Evolutionary conservation across 2,329 filamentous ascomycete genomes (phyloP).

Genomic region (Myriangium duriaei): DNA sequence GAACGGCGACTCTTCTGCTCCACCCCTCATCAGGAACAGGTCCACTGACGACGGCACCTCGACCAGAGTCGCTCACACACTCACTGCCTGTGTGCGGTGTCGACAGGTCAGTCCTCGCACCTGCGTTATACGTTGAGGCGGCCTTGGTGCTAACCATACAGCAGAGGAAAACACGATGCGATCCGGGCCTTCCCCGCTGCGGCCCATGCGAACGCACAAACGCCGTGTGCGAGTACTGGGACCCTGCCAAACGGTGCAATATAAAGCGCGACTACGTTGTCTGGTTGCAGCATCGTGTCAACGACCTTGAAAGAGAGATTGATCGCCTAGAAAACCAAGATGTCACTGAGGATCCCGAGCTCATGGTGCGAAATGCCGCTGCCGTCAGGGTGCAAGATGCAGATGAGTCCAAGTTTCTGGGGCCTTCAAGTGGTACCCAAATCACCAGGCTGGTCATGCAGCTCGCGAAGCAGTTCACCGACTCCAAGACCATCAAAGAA

Average conservation of each 20-base stretch:
- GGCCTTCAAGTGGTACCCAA: slow-evolving; percentile 87
- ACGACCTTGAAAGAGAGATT: slow-evolving; percentile 69
- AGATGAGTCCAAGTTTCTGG: slow-evolving; percentile 82
- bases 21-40: slow-evolving; percentile 5
- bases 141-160: neutral
- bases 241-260: slow-evolving; percentile 72
- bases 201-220: slow-evolving; percentile 85
- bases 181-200: slow-evolving; percentile 82
- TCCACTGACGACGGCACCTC: slow-evolving; percentile 27
- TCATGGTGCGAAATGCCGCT: slow-evolving; percentile 76
- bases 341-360: slow-evolving; percentile 57
- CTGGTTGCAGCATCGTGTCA: slow-evolving; percentile 76
- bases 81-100: slow-evolving; percentile 70
- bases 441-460: slow-evolving; percentile 95
- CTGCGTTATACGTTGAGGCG: slow-evolving; percentile 8
- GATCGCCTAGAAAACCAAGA: slow-evolving; percentile 68
- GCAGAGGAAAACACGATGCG: slow-evolving; percentile 91
- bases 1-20: slow-evolving; percentile 4
- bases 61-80: slow-evolving; percentile 59
- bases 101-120: slow-evolving; percentile 62
- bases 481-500: slow-evolving; percentile 81
- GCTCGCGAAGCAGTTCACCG: slow-evolving; percentile 84
- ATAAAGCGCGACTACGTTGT: slow-evolving; percentile 89
- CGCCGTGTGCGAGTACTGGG: slow-evolving; percentile 88
- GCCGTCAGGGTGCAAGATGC: slow-evolving; percentile 73